phyloP scores from a whole-genome alignment of 805 yeast species.

The Priceomyces haplophilus region DNA sequence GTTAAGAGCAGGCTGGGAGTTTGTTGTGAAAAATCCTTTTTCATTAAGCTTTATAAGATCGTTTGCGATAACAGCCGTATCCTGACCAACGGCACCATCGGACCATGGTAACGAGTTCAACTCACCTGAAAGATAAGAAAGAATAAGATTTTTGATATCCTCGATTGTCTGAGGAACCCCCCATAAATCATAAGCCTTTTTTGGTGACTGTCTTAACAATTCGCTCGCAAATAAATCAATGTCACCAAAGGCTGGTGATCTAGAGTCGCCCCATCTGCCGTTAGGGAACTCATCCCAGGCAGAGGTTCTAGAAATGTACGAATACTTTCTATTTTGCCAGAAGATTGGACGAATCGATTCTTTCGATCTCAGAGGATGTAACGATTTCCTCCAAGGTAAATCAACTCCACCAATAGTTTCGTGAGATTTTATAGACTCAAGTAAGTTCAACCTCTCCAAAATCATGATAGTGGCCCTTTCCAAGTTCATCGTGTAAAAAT shows the following conservation, averaged over 20 bases:
- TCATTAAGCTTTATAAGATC: slow-evolving; percentile 62
- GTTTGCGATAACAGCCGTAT: slow-evolving; percentile 59
- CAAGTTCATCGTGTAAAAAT: slow-evolving; percentile 95
- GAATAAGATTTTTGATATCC: slow-evolving; percentile 63
- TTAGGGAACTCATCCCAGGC: slow-evolving; percentile 98
- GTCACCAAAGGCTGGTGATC: slow-evolving; percentile 96
- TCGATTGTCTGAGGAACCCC: slow-evolving; percentile 63
- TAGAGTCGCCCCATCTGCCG: slow-evolving; percentile 97
- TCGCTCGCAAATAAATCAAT: slow-evolving; percentile 78
- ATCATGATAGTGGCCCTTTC: slow-evolving; percentile 90
- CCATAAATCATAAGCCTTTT: slow-evolving; percentile 83
- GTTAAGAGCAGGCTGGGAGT: slow-evolving; percentile 92
- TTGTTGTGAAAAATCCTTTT: slow-evolving; percentile 73
- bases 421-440: slow-evolving; percentile 41
- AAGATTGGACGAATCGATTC: slow-evolving; percentile 92
- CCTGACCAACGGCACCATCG: slow-evolving; percentile 82
- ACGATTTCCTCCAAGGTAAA: slow-evolving; percentile 89
- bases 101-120: slow-evolving; percentile 87
- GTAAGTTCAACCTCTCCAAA: slow-evolving; percentile 66
- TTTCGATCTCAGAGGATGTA: slow-evolving; percentile 72
- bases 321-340: slow-evolving; percentile 91
- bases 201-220: slow-evolving; percentile 76
- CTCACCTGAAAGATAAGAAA: slow-evolving; percentile 68
- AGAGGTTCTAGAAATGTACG: slow-evolving; percentile 84
- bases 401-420: slow-evolving; percentile 39